Conservation (phyloP, 1,284 basidiomycete species). For the Moesziomyces globuligerus region DNA sequence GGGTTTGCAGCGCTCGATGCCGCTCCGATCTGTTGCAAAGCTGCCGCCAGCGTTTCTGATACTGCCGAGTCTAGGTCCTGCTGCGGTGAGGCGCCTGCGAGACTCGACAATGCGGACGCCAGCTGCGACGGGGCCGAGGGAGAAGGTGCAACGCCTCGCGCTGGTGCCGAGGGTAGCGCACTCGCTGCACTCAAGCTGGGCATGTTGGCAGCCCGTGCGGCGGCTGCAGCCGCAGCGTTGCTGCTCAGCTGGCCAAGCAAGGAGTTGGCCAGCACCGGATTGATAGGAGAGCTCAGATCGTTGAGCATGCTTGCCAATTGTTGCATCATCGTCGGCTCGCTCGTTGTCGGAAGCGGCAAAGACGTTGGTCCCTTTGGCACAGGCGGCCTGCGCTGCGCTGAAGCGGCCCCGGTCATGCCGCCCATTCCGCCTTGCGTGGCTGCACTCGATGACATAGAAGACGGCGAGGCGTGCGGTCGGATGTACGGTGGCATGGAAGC, state of each 20-base stretch:
- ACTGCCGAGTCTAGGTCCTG: slow-evolving; percentile 57
- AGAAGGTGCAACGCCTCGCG: slow-evolving; percentile 8
- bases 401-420: slow-evolving; percentile 4
- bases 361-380: slow-evolving; percentile 38
- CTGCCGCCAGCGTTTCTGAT: slow-evolving; percentile 55
- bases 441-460: slow-evolving; percentile 1
- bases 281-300: slow-evolving; percentile 45
- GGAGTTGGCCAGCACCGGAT: slow-evolving; percentile 43
- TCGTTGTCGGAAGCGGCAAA: slow-evolving; percentile 28
- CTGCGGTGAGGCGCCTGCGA: slow-evolving; percentile 27
- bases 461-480: slow-evolving; percentile 7
- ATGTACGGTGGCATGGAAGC: slow-evolving; percentile 24
- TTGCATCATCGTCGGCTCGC: slow-evolving; percentile 53
- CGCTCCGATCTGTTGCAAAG: slow-evolving; percentile 53
- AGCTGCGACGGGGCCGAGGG: slow-evolving; percentile 28
- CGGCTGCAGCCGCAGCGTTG: slow-evolving; percentile 41
- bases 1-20: slow-evolving; percentile 5
- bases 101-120: slow-evolving; percentile 44
- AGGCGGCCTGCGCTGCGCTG: slow-evolving; percentile 16
- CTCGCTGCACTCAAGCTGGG: slow-evolving; percentile 14
- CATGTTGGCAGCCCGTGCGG: slow-evolving; percentile 30
- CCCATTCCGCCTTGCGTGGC: neutral
- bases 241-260: slow-evolving; percentile 44
- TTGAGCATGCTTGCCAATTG: slow-evolving; percentile 49
- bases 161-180: slow-evolving; percentile 20